Conservation (phyloP, 441 rosid genomes). For the Codiaeum variegatum region DNA sequence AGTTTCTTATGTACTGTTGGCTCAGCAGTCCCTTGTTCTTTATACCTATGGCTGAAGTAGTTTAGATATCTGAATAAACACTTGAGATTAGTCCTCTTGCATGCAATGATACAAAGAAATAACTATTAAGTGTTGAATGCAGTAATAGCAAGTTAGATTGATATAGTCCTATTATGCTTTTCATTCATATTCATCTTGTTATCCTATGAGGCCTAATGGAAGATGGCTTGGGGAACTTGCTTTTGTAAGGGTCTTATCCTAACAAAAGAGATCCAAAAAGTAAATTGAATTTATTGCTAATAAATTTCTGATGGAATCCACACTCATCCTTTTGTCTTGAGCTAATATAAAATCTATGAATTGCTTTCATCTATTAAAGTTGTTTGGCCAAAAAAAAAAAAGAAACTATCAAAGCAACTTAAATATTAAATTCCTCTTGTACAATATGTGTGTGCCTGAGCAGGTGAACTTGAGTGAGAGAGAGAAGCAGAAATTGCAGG, state of each 20-base stretch:
- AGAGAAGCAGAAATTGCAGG: slow-evolving; percentile 97
- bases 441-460: slow-evolving; percentile 15
- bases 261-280: neutral
- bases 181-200: neutral
- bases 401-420: neutral
- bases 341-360: neutral
- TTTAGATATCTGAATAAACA: neutral
- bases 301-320: neutral
- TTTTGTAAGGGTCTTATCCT: neutral
- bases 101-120: neutral
- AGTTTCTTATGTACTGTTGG: neutral
- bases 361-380: neutral
- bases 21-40: neutral
- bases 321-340: neutral
- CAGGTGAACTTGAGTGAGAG: slow-evolving; percentile 94
- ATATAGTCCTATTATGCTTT: neutral
- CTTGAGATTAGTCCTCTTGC: neutral
- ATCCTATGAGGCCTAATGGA: neutral
- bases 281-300: neutral
- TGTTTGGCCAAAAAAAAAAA: no score
- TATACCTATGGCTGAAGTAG: neutral
- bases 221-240: neutral
- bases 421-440: slow-evolving; percentile 9
- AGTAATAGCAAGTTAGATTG: neutral
- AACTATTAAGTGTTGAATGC: neutral